A percentile compares a stretch with the other conserved stretches of the same genome.
phyloP scores from a whole-genome alignment of 2,329 filamentous ascomycete species.

The Fusarium longipes region DNA sequence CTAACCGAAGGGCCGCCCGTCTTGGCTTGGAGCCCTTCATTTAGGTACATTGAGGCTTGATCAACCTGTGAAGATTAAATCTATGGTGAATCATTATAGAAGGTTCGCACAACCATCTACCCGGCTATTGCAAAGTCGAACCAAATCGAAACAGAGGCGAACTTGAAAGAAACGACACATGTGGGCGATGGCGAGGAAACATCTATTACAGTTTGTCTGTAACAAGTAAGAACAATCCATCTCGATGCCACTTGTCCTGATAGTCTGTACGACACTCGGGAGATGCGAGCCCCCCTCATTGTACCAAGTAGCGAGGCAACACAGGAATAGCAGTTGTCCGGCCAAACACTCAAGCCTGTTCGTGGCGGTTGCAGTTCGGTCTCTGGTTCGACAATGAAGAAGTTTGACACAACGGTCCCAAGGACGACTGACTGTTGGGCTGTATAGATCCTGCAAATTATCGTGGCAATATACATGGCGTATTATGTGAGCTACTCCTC shows the following conservation, averaged over 20 bases:
- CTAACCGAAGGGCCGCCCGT: slow-evolving; percentile 35
- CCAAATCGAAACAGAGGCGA: not conserved
- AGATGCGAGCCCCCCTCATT: slow-evolving; percentile 33
- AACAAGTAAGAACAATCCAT: slow-evolving; percentile 10
- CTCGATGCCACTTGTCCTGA: slow-evolving; percentile 19
- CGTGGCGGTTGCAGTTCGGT: slow-evolving; percentile 34
- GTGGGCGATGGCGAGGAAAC: not conserved
- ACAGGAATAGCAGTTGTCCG: slow-evolving; percentile 22
- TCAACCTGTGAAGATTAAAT: not conserved
- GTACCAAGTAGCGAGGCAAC: slow-evolving; percentile 38
- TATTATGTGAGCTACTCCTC: too few relatives aligned
- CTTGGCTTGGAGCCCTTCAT: slow-evolving; percentile 30
- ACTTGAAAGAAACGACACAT: not conserved
- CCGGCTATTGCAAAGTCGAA: too few relatives aligned
- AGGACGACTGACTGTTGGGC: slow-evolving; percentile 8
- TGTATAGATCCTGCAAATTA: not conserved
- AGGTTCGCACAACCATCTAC: not conserved
- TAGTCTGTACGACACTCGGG: slow-evolving; percentile 29
- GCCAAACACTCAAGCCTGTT: slow-evolving; percentile 25
- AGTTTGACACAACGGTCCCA: slow-evolving; percentile 38
- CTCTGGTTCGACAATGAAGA: slow-evolving; percentile 30
- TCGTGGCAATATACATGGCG: not conserved
- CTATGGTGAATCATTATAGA: not conserved
- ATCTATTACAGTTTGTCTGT: not conserved
- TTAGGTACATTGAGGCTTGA: slow-evolving; percentile 16